These are phyloP conservation scores for Kazachstania martiniae DNA, from an alignment of 805 yeast genomes.

Conservation along the genomic window DNA sequence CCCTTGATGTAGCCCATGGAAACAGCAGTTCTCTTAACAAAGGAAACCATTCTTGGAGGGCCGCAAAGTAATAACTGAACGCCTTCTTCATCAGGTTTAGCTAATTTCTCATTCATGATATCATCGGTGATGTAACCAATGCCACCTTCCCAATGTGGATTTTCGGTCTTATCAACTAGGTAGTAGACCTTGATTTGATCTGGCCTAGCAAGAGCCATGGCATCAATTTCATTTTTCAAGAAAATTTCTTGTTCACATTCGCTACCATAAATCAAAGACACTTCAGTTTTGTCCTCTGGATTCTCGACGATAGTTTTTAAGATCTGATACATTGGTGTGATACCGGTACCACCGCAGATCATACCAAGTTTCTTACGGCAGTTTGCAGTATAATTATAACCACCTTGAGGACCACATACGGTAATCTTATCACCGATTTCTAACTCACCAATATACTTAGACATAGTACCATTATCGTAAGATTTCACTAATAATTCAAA, in stretches of 20 bases:
- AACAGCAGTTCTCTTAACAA: constrained; percentile 70
- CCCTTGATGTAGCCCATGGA: constrained; percentile 73
- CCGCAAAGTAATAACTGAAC: constrained; percentile 76
- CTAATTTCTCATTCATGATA: constrained; percentile 47
- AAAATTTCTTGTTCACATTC: constrained; percentile 71
- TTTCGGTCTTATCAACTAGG: constrained; percentile 26
- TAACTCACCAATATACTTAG: constrained; percentile 59
- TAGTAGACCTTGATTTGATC: constrained; percentile 56
- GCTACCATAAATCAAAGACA: constrained; percentile 71
- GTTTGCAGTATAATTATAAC: constrained; percentile 72
- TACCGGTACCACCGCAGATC: constrained; percentile 97
- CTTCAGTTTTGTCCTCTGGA: constrained; percentile 69
- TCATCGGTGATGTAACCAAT: constrained; percentile 66
- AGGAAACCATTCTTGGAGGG: constrained; percentile 85
- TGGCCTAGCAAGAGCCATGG: constrained; percentile 44
- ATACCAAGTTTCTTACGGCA: constrained; percentile 65
- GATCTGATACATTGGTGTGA: constrained; percentile 91
- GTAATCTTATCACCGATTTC: constrained; percentile 69
- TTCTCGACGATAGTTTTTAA: constrained; percentile 69
- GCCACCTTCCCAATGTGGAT: constrained; percentile 61
- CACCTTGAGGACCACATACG: constrained; percentile 87
- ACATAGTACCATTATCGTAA: constrained; percentile 76
- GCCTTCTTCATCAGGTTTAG: constrained; percentile 37
- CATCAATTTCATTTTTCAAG: constrained; percentile 69
- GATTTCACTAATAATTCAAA: constrained; percentile 81